Evolutionary conservation across 2,329 filamentous ascomycete genomes (phyloP), one percentile per base, ranked within the genome.

Genomic region (Penicillium sclerotigenum): DNA sequence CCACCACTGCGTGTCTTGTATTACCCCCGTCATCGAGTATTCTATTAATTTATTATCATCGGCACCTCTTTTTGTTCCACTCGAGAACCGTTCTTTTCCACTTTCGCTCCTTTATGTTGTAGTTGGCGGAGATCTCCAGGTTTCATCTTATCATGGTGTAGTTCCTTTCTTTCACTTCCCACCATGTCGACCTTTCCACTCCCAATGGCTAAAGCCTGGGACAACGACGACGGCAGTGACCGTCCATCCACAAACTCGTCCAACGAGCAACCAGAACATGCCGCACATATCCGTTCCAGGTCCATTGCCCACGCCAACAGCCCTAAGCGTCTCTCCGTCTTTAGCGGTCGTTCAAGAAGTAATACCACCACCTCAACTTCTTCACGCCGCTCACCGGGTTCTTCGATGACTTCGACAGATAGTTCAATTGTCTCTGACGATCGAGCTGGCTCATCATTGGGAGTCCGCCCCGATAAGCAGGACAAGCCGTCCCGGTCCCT

Each of bases 311-410:
- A 70, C 56, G 59, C 70, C 13, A 65, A 73, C 18, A 75, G 68
- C 53, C 73, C 74, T 20, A 75, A 70, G 61, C 71, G 73, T 29
- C 53, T 74, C 13, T 77, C 74, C 0, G 71, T 76, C 52, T 75
- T 77, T 34, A 66, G 67, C 49, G 69, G 70, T 34, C 73, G 74
- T 18, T 73, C 74, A 8, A 65, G 74, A 57, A 76, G 73, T 59
- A 76, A 76, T 38, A 79, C 78, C 24, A 80, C 77, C 58, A 84
- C 80, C 10, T 81, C 82, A 1, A 77, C 78, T 40, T 79, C 80
- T 20, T 73, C 72, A 18, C 71, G 68, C 57, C 76, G 72, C 41
- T 80, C 79, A 16, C 76, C 79, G n/a, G 74, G 73, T 38, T 76
- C 75, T 18, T 75, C 74, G 20, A 72, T 75, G 72, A 71, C 71